Percentiles rank a stretch among this genome's conserved stretches.
phyloP scores from a whole-genome alignment of 2,329 filamentous ascomycete species.

The Metarhizium sp. region DNA sequence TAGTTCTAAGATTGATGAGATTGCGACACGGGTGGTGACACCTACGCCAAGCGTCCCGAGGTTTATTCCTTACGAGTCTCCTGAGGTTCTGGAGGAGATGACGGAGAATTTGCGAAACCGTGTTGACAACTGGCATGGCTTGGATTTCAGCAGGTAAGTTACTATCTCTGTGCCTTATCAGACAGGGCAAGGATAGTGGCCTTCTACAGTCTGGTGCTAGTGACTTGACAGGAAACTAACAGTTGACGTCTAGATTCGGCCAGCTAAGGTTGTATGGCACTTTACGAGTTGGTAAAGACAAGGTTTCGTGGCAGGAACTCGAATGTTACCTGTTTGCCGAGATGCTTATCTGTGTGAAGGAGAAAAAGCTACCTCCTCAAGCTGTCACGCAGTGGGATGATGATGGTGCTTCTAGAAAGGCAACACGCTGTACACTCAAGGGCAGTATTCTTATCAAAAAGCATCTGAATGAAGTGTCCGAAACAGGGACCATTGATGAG shows the following conservation, averaged over 20 bases:
- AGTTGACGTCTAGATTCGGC: constrained; percentile 58
- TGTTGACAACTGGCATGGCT: constrained; percentile 98
- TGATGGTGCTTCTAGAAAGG: constrained; percentile 47
- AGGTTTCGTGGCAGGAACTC: constrained; percentile 91
- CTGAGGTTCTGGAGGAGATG: constrained; percentile 70
- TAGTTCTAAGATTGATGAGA: constrained; percentile 39
- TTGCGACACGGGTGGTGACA: constrained; percentile 47
- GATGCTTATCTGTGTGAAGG: constrained; percentile 99
- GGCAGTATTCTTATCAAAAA: constrained; percentile 98
- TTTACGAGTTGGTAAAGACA: constrained; percentile 90
- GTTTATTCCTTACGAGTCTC: constrained; percentile 64
- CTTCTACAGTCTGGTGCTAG: not conserved
- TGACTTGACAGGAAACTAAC: not conserved
- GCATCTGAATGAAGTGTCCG: constrained; percentile 80
- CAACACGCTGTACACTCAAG: constrained; percentile 78
- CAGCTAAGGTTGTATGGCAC: constrained; percentile 84
- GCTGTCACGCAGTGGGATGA: constrained; percentile 57
- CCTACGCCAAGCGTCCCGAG: constrained; percentile 47
- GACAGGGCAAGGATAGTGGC: not conserved
- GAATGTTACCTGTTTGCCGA: constrained; percentile 96
- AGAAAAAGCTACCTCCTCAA: constrained; percentile 62
- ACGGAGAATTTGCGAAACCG: constrained; percentile 75
- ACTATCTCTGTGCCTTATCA: not conserved
- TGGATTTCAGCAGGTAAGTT: constrained; percentile 72
- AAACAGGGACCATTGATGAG: constrained; percentile 63